Percentiles rank a stretch among this genome's conserved stretches.
Conservation (phyloP, 371 early-diverging fungal species). For the Actinomortierella wolfii region DNA sequence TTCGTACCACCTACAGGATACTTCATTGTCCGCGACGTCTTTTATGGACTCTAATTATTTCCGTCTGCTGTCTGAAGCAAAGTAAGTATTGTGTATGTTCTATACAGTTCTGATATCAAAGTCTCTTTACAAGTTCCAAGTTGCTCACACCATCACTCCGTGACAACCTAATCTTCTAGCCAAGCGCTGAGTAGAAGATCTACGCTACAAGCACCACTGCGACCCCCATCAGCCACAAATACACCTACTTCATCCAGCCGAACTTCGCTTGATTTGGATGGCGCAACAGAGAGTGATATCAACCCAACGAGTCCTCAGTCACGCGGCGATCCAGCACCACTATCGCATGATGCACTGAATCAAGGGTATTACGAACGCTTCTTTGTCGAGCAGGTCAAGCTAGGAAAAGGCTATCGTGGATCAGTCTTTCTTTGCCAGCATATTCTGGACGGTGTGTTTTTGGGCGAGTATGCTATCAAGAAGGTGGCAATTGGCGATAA, state of each 20-base stretch:
- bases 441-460: slow-evolving; percentile 78
- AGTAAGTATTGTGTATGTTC: slow-evolving; percentile 37
- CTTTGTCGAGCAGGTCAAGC: slow-evolving; percentile 82
- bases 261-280: slow-evolving; percentile 26
- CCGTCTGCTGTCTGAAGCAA: slow-evolving; percentile 57
- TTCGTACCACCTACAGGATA: slow-evolving; percentile 8
- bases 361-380: slow-evolving; percentile 96
- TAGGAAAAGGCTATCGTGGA: slow-evolving; percentile 92
- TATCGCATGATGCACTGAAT: slow-evolving; percentile 67
- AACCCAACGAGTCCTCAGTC: slow-evolving; percentile 4
- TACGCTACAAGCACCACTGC: too few relatives aligned
- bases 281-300: slow-evolving; percentile 1
- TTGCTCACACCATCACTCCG: slow-evolving; percentile 15
- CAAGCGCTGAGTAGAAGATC: too few relatives aligned
- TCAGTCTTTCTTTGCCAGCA: slow-evolving; percentile 92
- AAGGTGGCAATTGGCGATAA: slow-evolving; percentile 92
- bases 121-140: not conserved
- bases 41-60: slow-evolving; percentile 75
- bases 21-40: not conserved
- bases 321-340: slow-evolving; percentile 12
- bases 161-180: not conserved
- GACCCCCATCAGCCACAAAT: slow-evolving; percentile 13
- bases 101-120: not conserved
- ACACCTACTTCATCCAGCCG: slow-evolving; percentile 33
- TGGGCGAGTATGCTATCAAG: slow-evolving; percentile 92